Base-by-base conservation (phyloP, 139 green algal genomes). In the Micromonas commoda region DNA sequence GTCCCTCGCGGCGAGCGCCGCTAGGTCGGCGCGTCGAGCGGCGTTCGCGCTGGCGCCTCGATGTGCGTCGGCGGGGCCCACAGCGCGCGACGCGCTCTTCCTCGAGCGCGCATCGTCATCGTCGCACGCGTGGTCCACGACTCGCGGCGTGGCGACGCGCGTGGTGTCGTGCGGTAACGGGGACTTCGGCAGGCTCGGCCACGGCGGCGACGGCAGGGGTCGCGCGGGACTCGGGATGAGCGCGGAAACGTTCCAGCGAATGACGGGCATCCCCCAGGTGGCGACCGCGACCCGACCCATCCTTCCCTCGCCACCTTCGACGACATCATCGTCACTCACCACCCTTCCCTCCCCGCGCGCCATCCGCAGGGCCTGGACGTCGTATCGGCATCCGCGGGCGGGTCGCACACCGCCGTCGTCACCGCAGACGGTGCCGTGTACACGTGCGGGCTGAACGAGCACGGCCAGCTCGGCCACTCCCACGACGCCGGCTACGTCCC, bases 391-490 rank as follows among this genome's bases (percentile, higher is more conserved):
- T 35, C 68, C 1, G 34, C 68, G 1, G 71, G 71, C 0, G 71
- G 52, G 6, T 20, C 60, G 45, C 76, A 81, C 61, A 64, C 51
- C 0, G 3, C 34, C 13, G 61, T 65, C 29, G 0, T 76, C 37
- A 76, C 76, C 5, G 1, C 3, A 1, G 21, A 34, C 9, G 76
- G 64, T 1, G n/a, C 45, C 1, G 76, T 81, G 23, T 74, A 68
- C 64, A 45, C 64, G 64, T 76, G 24, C 1, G 76, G 76, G 1
- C 1, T 45, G 45, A 67, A 76, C 39, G 45, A 75, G n/a, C 63
- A 70, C 52, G 76, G 76, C 16, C 76, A 81, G 64, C 65, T 76
- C 28, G 76, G 76, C 24, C 74, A 72, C 63, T 29, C 23, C 39
- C 9, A 13, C 5, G 23, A 71, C 64, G 33, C 5, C 2, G 3